Conservation (phyloP, 345 rosid species). For the Brassica cretica region DNA sequence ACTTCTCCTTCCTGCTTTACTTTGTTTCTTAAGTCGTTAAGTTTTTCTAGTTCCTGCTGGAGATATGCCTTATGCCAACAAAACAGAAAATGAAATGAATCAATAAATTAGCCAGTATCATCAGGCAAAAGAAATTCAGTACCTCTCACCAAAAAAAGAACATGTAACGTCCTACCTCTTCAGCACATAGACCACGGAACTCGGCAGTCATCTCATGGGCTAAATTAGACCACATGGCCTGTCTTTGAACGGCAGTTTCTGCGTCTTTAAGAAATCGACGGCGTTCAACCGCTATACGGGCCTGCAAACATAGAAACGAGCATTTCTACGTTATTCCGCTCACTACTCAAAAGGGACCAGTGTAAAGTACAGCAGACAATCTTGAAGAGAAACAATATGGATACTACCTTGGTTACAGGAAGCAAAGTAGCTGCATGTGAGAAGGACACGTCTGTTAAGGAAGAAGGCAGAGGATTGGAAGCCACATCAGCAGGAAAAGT, state of each 20-base stretch:
- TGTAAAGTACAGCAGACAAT: background rate
- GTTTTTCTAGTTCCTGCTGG: slow-evolving; percentile 98
- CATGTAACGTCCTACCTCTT: slow-evolving; percentile 61
- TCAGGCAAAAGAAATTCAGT: background rate
- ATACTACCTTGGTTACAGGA: slow-evolving; percentile 88
- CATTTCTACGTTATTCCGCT: background rate
- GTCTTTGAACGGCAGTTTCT: slow-evolving; percentile 90
- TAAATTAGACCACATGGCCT: slow-evolving; percentile 98
- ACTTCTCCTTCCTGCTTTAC: slow-evolving; percentile 96
- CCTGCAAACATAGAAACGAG: slow-evolving; percentile 44
- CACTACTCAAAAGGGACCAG: slow-evolving; percentile 3
- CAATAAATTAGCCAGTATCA: slow-evolving; percentile 8
- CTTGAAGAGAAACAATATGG: background rate
- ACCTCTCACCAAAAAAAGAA: slow-evolving; percentile 18
- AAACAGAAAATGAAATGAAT: slow-evolving; percentile 27
- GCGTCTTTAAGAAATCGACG: slow-evolving; percentile 92
- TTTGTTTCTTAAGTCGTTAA: slow-evolving; percentile 90
- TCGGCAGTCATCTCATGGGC: slow-evolving; percentile 99
- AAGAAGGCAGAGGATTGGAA: slow-evolving; percentile 86
- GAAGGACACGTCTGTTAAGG: slow-evolving; percentile 94
- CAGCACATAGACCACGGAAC: slow-evolving; percentile 99
- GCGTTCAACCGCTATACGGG: slow-evolving; percentile 96
- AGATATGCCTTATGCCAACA: slow-evolving; percentile 78
- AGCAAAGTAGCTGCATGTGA: slow-evolving; percentile 97
- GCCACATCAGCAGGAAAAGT: slow-evolving; percentile 88